Evolutionary conservation across 176 grass and related monocot species (phyloP), one percentile per base, ranked within the genome.

Genomic region (Ensete glaucum): DNA sequence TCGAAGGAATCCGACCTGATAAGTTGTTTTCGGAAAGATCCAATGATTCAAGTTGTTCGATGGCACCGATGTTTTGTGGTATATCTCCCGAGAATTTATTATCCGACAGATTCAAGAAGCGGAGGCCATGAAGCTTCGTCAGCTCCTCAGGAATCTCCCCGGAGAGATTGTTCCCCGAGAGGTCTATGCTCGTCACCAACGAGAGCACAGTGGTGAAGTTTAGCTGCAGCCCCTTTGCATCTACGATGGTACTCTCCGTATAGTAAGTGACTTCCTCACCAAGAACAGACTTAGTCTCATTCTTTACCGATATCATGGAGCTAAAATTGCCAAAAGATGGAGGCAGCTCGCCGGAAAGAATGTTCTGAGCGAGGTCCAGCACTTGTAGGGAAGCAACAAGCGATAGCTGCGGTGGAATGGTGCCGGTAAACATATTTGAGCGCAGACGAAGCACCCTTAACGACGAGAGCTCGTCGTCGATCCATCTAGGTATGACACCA

Each of bases 1-100:
- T 25, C 15, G 19, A 3, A 3, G 59, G 59, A 17, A 76, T 52
- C 19, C 5, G 24, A 2, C 74, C 59, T 23, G 57, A 24, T 9
- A 76, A 13, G 25, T 76, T 64, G 15, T 76, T 76, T 19, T 22
- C 0, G 11, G 74, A 76, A 1, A 76, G 58, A 64, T 76, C 59
- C 12, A 76, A 20, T 16, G 74, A 76, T 50, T 76, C 58, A 9
- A 76, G 12, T 1, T 21, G 11, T 11, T 6, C 1, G 27, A 76
- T 21, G 1, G 4, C 9, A 22, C 17, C 29, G 8, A 76, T 51
- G 9, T 51, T 48, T 9, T 22, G 2, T 9, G 74, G 57, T 0
- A 64, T 76, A 0, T 2, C 1, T 52, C 57, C 29, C 9, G 2
- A 22, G 9, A 69, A 69, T 2, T 49, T 7, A 50, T 69, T 50